Conservation (phyloP, 768 basidiomycete genomes). For the Lactarius hatsudake region DNA sequence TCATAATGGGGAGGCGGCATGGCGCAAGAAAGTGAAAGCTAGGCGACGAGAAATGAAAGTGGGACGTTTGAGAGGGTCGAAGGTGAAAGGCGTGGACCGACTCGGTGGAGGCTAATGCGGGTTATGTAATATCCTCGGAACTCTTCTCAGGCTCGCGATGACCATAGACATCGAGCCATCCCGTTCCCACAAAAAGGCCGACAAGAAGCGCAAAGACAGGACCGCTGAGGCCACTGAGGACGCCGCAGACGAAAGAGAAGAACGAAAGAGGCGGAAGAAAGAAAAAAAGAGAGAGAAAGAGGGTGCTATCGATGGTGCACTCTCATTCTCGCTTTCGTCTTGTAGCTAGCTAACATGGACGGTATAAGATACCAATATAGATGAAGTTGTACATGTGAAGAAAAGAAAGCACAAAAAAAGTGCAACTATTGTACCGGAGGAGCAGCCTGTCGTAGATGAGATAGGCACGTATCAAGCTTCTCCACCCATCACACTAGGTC, state of each 20-base stretch:
- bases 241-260: background rate
- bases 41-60: background rate
- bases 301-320: conserved; percentile 1
- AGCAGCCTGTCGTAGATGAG: background rate
- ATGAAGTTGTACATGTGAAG: background rate
- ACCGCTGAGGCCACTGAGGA: background rate
- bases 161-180: background rate
- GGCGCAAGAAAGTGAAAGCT: background rate
- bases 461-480: conserved; percentile 1
- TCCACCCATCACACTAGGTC: background rate
- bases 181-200: conserved; percentile 3
- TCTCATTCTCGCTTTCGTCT: background rate
- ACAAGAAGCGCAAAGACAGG: conserved; percentile 5
- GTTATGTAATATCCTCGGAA: background rate
- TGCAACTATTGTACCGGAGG: background rate
- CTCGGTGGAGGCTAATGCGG: background rate
- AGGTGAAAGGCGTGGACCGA: background rate
- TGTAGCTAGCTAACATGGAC: background rate
- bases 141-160: background rate
- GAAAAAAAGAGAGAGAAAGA: conserved; percentile 6
- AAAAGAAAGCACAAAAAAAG: conserved; percentile 4
- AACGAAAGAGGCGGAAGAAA: conserved; percentile 1
- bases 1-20: conserved; percentile 97
- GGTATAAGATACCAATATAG: background rate
- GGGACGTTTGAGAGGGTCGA: background rate